Percentiles rank a stretch among this genome's conserved stretches.
Evolutionary conservation across 169 alveolate species (phyloP).

Genomic region (Plasmodium billcollinsi): DNA sequence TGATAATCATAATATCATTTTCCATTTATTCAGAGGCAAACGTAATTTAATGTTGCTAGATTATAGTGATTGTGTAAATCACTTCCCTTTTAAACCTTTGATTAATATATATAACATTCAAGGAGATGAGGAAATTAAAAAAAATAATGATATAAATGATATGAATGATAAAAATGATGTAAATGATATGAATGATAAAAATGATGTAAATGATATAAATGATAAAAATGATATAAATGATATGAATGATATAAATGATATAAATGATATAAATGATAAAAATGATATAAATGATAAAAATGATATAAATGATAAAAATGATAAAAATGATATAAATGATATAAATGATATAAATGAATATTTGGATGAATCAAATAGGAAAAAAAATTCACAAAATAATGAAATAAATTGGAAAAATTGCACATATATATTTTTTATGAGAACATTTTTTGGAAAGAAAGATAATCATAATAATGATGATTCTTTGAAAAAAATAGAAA

Average conservation of each 20-base stretch:
- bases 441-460: background rate
- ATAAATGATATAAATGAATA: background rate
- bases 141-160: background rate
- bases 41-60: constrained; percentile 22
- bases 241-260: no score
- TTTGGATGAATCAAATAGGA: background rate
- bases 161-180: no score
- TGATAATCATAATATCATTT: constrained; percentile 66
- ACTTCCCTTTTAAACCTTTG: constrained; percentile 52
- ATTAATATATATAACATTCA: constrained; percentile 25
- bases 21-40: constrained; percentile 55
- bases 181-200: no score
- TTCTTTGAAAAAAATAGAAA: constrained; percentile 10
- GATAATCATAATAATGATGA: background rate
- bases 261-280: no score
- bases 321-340: no score
- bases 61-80: constrained; percentile 37
- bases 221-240: no score
- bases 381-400: background rate
- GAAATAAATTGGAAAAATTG: no score
- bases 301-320: no score
- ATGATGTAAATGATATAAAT: no score
- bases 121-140: background rate
- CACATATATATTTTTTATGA: no score
- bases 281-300: no score